Conservation (phyloP, 768 basidiomycete species). For the Zangia roseola region DNA sequence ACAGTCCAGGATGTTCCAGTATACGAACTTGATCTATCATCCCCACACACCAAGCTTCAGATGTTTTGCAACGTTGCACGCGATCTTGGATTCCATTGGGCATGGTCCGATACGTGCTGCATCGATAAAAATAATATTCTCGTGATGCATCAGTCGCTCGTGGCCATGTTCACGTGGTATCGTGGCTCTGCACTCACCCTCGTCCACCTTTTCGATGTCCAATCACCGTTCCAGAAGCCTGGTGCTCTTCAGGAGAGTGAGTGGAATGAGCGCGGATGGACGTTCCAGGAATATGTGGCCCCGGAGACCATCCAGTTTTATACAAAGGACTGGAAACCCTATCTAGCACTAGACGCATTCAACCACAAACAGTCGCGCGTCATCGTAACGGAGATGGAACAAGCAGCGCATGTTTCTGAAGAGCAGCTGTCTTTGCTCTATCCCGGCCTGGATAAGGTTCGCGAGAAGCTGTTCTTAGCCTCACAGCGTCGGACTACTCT, state of each 20-base stretch:
- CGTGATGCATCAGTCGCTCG: constrained; percentile 12
- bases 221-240: neutral
- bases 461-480: constrained; percentile 16
- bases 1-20: constrained; percentile 1
- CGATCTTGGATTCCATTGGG: constrained; percentile 7
- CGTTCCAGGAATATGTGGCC: neutral
- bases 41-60: constrained; percentile 2
- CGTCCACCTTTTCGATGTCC: constrained; percentile 8
- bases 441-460: constrained; percentile 9
- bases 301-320: constrained; percentile 9
- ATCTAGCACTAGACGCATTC: neutral
- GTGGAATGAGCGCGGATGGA: constrained; percentile 7
- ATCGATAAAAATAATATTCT: neutral
- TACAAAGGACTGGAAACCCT: constrained; percentile 1
- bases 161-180: constrained; percentile 12
- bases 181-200: constrained; percentile 3
- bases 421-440: neutral
- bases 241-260: constrained; percentile 1
- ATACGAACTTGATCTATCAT: neutral
- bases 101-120: constrained; percentile 14
- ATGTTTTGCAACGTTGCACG: neutral
- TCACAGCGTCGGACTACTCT: constrained; percentile 5
- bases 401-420: neutral
- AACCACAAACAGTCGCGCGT: constrained; percentile 10
- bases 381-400: constrained; percentile 11